A percentile compares a stretch with the other conserved stretches of the same genome.
These are phyloP conservation scores for Stephanodiscus minutulus DNA, from an alignment of 108 stramenopile species.

Conservation along the genomic window DNA sequence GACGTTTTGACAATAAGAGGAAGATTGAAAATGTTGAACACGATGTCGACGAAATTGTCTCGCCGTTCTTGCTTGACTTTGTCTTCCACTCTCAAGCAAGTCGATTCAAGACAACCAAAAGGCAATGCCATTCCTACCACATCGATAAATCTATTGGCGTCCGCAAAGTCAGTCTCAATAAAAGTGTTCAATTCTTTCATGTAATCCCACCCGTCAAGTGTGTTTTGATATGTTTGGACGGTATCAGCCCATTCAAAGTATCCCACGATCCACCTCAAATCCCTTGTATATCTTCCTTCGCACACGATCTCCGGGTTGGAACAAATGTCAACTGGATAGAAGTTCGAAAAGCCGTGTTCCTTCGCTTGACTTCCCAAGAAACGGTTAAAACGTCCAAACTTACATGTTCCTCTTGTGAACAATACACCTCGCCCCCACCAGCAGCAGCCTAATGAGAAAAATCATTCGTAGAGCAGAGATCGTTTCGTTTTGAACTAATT, in stretches of 20 bases:
- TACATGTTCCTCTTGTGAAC: slow-evolving; percentile 42
- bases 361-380: slow-evolving; percentile 18
- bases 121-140: slow-evolving; percentile 24
- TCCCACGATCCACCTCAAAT: slow-evolving; percentile 43
- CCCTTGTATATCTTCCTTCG: slow-evolving; percentile 20
- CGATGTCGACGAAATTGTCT: slow-evolving; percentile 13
- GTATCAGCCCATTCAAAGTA: slow-evolving; percentile 46
- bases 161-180: slow-evolving; percentile 21
- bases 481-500: not conserved
- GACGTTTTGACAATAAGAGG: slow-evolving; percentile 1
- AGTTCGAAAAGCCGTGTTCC: slow-evolving; percentile 10
- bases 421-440: slow-evolving; percentile 52
- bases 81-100: slow-evolving; percentile 11
- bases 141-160: slow-evolving; percentile 32
- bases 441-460: slow-evolving; percentile 6
- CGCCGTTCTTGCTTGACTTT: slow-evolving; percentile 18
- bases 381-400: slow-evolving; percentile 47
- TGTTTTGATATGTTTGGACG: slow-evolving; percentile 27
- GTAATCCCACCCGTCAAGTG: slow-evolving; percentile 11
- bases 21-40: slow-evolving; percentile 19
- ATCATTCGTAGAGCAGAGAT: not conserved
- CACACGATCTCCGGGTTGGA: slow-evolving; percentile 41
- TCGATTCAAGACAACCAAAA: slow-evolving; percentile 11
- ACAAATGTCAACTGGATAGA: not conserved
- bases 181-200: slow-evolving; percentile 25